A percentile compares a stretch with the other conserved stretches of the same genome.
These are phyloP conservation scores for Albifimbria verrucaria DNA, from an alignment of 2,329 filamentous ascomycete genomes.

Conservation along the genomic window DNA sequence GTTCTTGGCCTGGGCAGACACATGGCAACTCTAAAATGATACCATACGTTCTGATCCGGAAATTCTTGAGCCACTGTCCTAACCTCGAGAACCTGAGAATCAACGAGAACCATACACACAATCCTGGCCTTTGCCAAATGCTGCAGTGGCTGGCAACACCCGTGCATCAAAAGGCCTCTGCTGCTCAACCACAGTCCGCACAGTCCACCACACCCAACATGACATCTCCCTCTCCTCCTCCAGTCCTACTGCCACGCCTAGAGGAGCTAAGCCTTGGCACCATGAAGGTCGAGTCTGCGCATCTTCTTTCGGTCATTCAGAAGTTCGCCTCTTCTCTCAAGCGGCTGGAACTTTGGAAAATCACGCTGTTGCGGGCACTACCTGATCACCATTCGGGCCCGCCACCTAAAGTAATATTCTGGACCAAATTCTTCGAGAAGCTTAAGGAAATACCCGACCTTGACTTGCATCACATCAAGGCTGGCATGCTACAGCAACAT, in stretches of 20 bases:
- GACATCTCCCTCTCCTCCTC: conserved; percentile 4
- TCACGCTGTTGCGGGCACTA: conserved; percentile 23
- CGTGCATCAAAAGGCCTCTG: background rate
- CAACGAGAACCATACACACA: conserved; percentile 29
- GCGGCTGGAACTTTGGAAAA: conserved; percentile 42
- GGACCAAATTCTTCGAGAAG: conserved; percentile 33
- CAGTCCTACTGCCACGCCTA: conserved; percentile 30
- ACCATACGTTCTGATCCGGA: conserved; percentile 15
- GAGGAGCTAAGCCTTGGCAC: conserved; percentile 42
- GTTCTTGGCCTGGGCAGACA: background rate
- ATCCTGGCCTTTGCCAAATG: conserved; percentile 21
- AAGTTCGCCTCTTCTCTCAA: conserved; percentile 43
- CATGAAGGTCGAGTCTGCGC: conserved; percentile 21
- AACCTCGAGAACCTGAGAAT: conserved; percentile 51
- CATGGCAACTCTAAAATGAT: background rate
- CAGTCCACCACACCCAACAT: background rate
- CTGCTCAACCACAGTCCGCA: background rate
- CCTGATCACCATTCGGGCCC: conserved; percentile 5
- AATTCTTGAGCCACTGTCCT: conserved; percentile 19
- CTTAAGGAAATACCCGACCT: conserved; percentile 28
- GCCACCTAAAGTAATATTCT: conserved; percentile 28
- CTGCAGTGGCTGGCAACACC: conserved; percentile 35
- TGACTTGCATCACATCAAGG: conserved; percentile 27
- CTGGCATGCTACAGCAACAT: conserved; percentile 25
- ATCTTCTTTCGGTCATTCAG: conserved; percentile 30